Conservation (phyloP, 129 eudicot genomes). For the Lactuca sativa region DNA sequence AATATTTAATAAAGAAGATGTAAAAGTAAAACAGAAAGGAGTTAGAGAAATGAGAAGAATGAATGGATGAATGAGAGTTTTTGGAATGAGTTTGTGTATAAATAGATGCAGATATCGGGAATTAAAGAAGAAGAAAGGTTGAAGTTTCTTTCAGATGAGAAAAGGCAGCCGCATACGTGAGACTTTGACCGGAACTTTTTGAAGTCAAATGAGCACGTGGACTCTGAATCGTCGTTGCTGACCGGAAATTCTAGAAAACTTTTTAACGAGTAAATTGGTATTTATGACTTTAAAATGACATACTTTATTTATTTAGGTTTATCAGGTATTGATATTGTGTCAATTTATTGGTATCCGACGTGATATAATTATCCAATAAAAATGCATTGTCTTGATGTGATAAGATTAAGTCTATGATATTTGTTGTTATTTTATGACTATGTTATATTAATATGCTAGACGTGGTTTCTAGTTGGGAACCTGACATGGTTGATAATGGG, state of each 20-base stretch:
- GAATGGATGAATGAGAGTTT: neutral
- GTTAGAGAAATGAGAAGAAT: neutral
- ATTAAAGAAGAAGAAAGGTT: neutral
- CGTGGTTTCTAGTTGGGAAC: too few relatives aligned
- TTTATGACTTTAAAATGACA: too few relatives aligned
- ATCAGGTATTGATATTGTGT: too few relatives aligned
- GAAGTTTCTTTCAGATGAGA: conserved; percentile 19
- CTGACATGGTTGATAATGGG: too few relatives aligned
- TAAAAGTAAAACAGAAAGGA: neutral
- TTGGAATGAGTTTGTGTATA: conserved; percentile 9
- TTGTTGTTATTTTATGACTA: too few relatives aligned
- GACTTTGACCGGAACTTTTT: conserved; percentile 6
- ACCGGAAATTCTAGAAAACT: conserved; percentile 10
- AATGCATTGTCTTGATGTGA: too few relatives aligned
- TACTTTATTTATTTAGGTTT: too few relatives aligned
- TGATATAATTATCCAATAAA: too few relatives aligned
- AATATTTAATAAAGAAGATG: neutral
- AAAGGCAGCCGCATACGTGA: neutral
- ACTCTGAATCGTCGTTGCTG: conserved; percentile 28
- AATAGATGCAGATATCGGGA: neutral
- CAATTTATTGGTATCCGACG: too few relatives aligned
- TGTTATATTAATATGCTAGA: too few relatives aligned
- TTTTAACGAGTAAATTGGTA: too few relatives aligned
- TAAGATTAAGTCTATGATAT: too few relatives aligned
- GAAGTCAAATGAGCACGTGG: conserved; percentile 5